A percentile compares a stretch with the other conserved stretches of the same genome.
Conservation (phyloP, 305 asterid genomes). For the Rubia tinctorum region DNA sequence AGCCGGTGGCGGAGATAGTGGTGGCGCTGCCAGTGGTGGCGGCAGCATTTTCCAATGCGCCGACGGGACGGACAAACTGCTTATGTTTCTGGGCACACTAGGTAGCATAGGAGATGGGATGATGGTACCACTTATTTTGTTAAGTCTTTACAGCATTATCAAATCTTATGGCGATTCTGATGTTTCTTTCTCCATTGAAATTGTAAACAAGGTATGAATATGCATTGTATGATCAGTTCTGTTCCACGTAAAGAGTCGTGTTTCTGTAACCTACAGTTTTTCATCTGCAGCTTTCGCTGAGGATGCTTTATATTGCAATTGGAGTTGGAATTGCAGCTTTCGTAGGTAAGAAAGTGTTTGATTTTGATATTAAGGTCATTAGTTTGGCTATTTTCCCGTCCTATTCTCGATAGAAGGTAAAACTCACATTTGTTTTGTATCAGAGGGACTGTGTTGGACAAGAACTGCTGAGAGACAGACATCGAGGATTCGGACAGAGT, state of each 20-base stretch:
- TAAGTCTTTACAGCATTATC: conserved; percentile 45
- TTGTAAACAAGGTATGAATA: conserved; percentile 50
- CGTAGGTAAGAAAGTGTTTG: conserved; percentile 39
- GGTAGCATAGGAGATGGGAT: conserved; percentile 73
- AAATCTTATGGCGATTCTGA: conserved; percentile 41
- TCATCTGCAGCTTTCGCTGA: conserved; percentile 44
- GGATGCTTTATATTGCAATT: conserved; percentile 61
- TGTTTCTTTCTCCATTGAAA: conserved; percentile 27
- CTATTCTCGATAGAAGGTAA: conserved; percentile 13
- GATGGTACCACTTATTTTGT: conserved; percentile 60
- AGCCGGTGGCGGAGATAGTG: conserved; percentile 35
- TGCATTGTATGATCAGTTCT: not conserved
- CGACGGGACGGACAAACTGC: conserved; percentile 47
- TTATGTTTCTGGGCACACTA: conserved; percentile 51
- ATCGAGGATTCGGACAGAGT: conserved; percentile 67
- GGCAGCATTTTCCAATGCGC: conserved; percentile 58
- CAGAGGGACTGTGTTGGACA: conserved; percentile 92
- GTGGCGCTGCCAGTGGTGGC: conserved; percentile 26
- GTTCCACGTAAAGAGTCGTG: not conserved
- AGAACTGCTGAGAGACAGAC: conserved; percentile 93
- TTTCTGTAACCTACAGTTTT: not conserved
- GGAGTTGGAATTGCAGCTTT: conserved; percentile 69
- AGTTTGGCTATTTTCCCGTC: conserved; percentile 18
- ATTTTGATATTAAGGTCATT: not conserved
- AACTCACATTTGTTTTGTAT: not conserved